Percentiles rank a stretch among this genome's conserved stretches.
phyloP scores from a whole-genome alignment of 129 eudicot genomes.

The carrot (Daucus carota) region DNA sequence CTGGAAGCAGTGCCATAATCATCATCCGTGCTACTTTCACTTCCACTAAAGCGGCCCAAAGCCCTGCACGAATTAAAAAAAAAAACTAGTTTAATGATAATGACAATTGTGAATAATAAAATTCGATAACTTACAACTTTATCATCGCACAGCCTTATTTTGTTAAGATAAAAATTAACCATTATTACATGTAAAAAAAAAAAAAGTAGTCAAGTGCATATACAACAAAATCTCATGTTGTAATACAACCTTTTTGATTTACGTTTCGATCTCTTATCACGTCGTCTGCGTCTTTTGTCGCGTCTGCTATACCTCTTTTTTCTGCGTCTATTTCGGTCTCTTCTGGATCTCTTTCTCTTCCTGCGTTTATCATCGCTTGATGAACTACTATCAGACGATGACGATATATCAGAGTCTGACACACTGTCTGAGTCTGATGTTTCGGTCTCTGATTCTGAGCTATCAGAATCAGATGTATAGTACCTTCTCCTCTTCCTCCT shows the following conservation, averaged over 20 bases:
- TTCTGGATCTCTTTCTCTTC: constrained; percentile 78
- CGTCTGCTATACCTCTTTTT: constrained; percentile 59
- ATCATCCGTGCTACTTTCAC: constrained; percentile 43
- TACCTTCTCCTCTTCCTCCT: constrained; percentile 61
- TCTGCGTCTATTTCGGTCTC: constrained; percentile 66
- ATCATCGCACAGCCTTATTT: background rate
- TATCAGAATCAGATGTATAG: constrained; percentile 66
- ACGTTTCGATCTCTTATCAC: constrained; percentile 73
- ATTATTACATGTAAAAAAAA: background rate
- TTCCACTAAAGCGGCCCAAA: constrained; percentile 27
- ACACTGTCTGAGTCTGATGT: constrained; percentile 71
- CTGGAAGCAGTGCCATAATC: no score
- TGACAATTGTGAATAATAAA: background rate
- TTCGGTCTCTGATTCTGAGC: constrained; percentile 54
- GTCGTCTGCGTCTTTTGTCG: constrained; percentile 67
- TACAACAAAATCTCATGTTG: background rate
- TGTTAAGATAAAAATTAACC: background rate
- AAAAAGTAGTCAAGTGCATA: background rate
- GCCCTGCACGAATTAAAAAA: constrained; percentile 37
- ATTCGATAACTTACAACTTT: background rate
- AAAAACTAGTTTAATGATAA: background rate
- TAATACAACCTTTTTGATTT: constrained; percentile 56
- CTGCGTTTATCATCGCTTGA: constrained; percentile 81
- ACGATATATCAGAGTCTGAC: constrained; percentile 42
- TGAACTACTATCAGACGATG: constrained; percentile 71